Base-by-base conservation (phyloP, 345 rosid genomes). In the Arabidopsis suecica region DNA sequence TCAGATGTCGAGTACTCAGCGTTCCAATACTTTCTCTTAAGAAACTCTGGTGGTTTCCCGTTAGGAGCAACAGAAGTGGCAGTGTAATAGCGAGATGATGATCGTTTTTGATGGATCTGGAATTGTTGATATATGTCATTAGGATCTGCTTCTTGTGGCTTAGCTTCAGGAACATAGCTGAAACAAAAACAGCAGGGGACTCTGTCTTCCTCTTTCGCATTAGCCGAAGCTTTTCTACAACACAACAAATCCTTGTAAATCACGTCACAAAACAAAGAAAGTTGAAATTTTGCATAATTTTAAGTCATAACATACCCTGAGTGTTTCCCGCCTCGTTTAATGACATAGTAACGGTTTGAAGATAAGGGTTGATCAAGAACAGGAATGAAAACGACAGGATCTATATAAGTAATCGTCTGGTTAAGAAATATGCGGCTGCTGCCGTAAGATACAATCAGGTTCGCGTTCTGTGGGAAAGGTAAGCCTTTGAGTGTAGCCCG, bases 31-130 rank as follows among this genome's bases (percentile, higher is more conserved):
- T 80, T 83, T 62, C 76, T 86, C 57, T 79, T 74, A 3, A 89
- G 68, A 53, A 84, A 84, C 16, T 65, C 10, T 11, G 92, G 93
- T 37, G 94, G 91, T 50, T 63, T 23, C 0, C 88, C 88, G 25
- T 84, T 82, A 1, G 81, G 78, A 14, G 75, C 82, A 9, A 84
- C 72, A 2, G 94, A 87, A 40, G 74, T 91, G 18, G 92, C 85
- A 20, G 0, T 59, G 63, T 77, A 86, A 4, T 20, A 0, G 4
- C 51, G 16, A 28, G 66, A 41, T 10, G 49, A 38, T 7, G 71
- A 2, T 48, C 40, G 9, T 5, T 23, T 56, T 47, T 38, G 77
- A 70, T 65, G 60, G 68, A 87, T 78, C 75, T 85, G 68, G 47
- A 85, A 77, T 22, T 83, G 84, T 30, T 87, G 84, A 72, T 77